A percentile compares a stretch with the other conserved stretches of the same genome.
Conservation (phyloP, 495 filamentous ascomycete species). For the Trichoderma virens region DNA sequence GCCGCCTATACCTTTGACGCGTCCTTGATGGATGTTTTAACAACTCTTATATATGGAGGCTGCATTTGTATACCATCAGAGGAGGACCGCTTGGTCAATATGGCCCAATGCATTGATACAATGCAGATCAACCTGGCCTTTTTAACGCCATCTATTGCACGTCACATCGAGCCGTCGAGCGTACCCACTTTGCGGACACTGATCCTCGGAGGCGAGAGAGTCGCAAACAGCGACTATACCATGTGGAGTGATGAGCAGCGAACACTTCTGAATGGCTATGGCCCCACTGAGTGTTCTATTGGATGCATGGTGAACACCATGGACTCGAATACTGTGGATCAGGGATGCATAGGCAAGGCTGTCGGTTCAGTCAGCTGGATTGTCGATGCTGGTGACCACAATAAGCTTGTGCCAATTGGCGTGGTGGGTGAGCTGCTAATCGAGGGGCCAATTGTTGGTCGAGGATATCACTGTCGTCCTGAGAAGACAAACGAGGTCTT, state of each 20-base stretch:
- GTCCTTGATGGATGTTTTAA: conserved; percentile 43
- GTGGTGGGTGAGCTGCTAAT: conserved; percentile 41
- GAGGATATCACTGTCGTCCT: conserved; percentile 6
- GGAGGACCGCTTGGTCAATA: neutral
- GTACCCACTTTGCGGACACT: neutral
- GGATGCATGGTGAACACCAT: conserved; percentile 26
- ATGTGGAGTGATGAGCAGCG: neutral
- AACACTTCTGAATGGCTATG: conserved; percentile 11
- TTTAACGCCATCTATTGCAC: conserved; percentile 14
- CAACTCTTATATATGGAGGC: conserved; percentile 33
- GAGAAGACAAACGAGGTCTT: conserved; percentile 5
- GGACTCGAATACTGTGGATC: conserved; percentile 12
- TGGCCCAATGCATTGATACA: neutral
- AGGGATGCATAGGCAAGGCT: neutral
- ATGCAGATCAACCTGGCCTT: neutral
- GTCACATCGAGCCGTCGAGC: neutral
- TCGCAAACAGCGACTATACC: too few relatives aligned
- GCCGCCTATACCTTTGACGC: conserved; percentile 50
- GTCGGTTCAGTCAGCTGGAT: conserved; percentile 26
- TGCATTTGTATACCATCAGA: conserved; percentile 11
- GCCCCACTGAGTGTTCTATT: conserved; percentile 1
- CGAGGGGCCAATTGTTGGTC: conserved; percentile 35
- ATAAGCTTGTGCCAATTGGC: conserved; percentile 36
- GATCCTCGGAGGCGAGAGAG: neutral
- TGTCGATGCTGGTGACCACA: conserved; percentile 38